Evolutionary conservation across 352 stramenopile species (phyloP).

Genomic region (Phytophthora hybrid): DNA sequence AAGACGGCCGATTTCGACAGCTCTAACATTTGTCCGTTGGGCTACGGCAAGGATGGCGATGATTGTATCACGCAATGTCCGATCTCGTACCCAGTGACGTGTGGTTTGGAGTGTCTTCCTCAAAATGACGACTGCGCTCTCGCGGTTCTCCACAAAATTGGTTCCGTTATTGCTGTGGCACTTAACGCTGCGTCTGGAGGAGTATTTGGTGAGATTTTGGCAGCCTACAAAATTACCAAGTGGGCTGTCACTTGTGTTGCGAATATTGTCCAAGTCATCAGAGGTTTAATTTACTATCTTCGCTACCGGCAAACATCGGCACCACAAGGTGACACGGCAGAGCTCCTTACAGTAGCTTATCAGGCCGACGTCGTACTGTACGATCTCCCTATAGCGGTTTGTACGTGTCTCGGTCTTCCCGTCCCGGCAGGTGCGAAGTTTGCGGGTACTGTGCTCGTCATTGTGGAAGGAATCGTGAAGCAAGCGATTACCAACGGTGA

Average conservation of each 20-base stretch:
- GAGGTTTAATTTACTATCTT: constrained; percentile 30
- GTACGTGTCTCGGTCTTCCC: constrained; percentile 13
- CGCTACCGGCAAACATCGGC: constrained; percentile 34
- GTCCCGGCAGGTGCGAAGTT: constrained; percentile 11
- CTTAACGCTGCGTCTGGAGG: constrained; percentile 26
- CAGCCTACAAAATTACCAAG: constrained; percentile 16
- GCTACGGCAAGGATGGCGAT: constrained; percentile 28
- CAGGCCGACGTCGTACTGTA: constrained; percentile 34
- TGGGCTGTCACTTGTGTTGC: constrained; percentile 21
- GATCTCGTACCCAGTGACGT: constrained; percentile 32
- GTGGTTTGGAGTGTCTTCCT: constrained; percentile 37
- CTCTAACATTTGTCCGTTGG: constrained; percentile 33
- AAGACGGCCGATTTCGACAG: constrained; percentile 28
- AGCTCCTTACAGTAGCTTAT: constrained; percentile 31
- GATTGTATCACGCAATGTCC: constrained; percentile 37
- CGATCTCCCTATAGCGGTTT: constrained; percentile 31
- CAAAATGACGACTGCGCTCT: constrained; percentile 37
- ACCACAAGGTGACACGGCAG: constrained; percentile 20
- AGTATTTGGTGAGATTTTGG: constrained; percentile 19
- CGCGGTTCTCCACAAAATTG: constrained; percentile 24
- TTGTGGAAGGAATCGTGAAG: constrained; percentile 42
- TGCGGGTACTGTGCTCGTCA: constrained; percentile 12
- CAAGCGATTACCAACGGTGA: constrained; percentile 36
- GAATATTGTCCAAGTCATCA: constrained; percentile 21
- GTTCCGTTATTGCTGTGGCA: constrained; percentile 28